These are phyloP conservation scores for Lolium perenne DNA, from an alignment of 176 grass and related monocot species.

Conservation along the genomic window DNA sequence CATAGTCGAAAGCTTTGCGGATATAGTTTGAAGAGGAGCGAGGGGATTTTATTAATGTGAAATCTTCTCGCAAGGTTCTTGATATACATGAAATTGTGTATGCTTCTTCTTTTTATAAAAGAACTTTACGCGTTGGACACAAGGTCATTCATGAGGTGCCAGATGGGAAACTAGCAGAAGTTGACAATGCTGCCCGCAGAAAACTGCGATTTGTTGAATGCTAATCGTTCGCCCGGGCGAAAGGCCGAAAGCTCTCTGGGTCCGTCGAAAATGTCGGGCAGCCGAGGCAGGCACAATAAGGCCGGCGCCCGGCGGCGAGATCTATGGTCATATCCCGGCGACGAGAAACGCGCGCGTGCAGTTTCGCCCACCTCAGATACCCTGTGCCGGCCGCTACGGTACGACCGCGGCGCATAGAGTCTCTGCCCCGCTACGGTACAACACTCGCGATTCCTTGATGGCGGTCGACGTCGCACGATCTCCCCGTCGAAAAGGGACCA, in stretches of 20 bases:
- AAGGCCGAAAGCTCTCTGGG: neutral
- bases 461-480: slow-evolving; percentile 10
- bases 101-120: too few relatives aligned
- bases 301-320: neutral
- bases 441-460: neutral
- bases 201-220: neutral
- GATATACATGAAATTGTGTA: too few relatives aligned
- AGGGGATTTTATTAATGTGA: too few relatives aligned
- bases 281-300: neutral
- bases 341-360: neutral
- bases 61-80: too few relatives aligned
- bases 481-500: neutral
- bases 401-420: neutral
- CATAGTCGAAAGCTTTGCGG: too few relatives aligned
- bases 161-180: neutral
- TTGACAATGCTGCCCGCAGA: neutral
- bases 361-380: neutral
- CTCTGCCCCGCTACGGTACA: slow-evolving; percentile 9
- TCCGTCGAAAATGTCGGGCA: too few relatives aligned
- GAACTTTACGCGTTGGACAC: too few relatives aligned
- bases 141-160: too few relatives aligned
- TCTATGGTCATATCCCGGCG: neutral
- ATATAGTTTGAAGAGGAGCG: too few relatives aligned
- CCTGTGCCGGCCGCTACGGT: neutral
- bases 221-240: neutral